Percentiles rank a stretch among this genome's conserved stretches.
Conservation (phyloP, 306 rosid species). For the Malus sieversii region DNA sequence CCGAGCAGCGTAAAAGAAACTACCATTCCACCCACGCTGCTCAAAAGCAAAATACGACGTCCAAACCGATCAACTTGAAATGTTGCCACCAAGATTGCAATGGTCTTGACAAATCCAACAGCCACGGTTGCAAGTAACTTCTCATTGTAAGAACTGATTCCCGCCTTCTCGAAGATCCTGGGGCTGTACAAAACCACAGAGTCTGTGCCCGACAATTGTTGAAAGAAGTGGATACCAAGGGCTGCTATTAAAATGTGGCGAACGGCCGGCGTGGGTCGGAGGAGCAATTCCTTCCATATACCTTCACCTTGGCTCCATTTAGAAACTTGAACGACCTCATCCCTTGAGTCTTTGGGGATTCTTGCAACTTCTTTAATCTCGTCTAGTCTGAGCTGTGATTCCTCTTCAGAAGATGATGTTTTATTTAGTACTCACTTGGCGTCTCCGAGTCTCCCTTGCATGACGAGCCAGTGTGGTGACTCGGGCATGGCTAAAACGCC, state of each 20-base stretch:
- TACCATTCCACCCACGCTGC: background rate
- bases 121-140: background rate
- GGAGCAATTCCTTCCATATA: background rate
- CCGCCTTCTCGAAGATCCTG: conserved; percentile 48
- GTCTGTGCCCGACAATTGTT: conserved; percentile 60
- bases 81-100: conserved; percentile 1
- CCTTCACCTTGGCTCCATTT: background rate
- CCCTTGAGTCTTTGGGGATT: too few relatives aligned
- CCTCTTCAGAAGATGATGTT: too few relatives aligned
- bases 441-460: too few relatives aligned
- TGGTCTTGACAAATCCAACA: background rate
- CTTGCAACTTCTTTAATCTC: too few relatives aligned
- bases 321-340: too few relatives aligned
- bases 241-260: conserved; percentile 49
- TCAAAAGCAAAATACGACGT: background rate
- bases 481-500: too few relatives aligned
- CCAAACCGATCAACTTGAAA: background rate
- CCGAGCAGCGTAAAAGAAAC: background rate
- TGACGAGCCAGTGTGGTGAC: too few relatives aligned
- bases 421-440: too few relatives aligned
- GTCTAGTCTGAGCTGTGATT: too few relatives aligned
- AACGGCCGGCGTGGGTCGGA: conserved; percentile 38
- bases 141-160: background rate
- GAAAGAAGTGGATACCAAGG: conserved; percentile 67
- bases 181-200: conserved; percentile 72